A percentile compares a stretch with the other conserved stretches of the same genome.
These are phyloP conservation scores for Raffaelea ambrosiae DNA, from an alignment of 2,329 filamentous ascomycete species.

Conservation along the genomic window DNA sequence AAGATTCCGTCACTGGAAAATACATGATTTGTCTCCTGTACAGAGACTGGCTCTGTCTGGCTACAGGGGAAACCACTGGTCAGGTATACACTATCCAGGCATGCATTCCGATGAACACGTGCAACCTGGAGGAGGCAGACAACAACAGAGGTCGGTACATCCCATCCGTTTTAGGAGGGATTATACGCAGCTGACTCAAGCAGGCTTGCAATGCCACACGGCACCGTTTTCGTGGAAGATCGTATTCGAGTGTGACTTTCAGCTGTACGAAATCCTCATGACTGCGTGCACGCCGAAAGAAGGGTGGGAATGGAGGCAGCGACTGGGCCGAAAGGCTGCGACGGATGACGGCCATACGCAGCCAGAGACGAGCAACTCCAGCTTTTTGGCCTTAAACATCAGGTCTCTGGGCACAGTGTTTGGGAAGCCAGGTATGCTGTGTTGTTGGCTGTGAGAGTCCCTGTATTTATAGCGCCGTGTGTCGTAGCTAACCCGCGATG, in stretches of 20 bases:
- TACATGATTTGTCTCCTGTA: constrained; percentile 88
- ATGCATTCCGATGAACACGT: constrained; percentile 58
- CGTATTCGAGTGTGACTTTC: constrained; percentile 67
- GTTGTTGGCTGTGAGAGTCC: too few species aligned
- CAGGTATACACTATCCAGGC: constrained; percentile 66
- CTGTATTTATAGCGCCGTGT: neutral
- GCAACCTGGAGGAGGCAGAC: constrained; percentile 62
- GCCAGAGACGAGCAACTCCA: constrained; percentile 42
- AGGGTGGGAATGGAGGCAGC: constrained; percentile 68
- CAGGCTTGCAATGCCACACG: constrained; percentile 80
- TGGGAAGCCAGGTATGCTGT: constrained; percentile 55
- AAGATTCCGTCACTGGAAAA: constrained; percentile 58
- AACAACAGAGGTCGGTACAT: constrained; percentile 58
- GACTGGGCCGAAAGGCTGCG: constrained; percentile 48
- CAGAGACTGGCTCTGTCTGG: constrained; percentile 68
- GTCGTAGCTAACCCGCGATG: constrained; percentile 4
- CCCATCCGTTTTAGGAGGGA: neutral
- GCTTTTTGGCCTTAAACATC: constrained; percentile 60
- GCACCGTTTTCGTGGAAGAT: constrained; percentile 89
- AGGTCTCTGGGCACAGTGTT: constrained; percentile 68
- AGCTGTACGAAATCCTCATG: constrained; percentile 76
- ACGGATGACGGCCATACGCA: constrained; percentile 39
- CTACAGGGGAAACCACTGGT: constrained; percentile 54
- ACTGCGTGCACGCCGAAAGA: constrained; percentile 78
- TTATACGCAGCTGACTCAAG: constrained; percentile 1